Evolutionary conservation across 192 early-diverging fungal species (phyloP), one percentile per base, ranked within the genome.

Genomic region (Entomortierella lignicola): DNA sequence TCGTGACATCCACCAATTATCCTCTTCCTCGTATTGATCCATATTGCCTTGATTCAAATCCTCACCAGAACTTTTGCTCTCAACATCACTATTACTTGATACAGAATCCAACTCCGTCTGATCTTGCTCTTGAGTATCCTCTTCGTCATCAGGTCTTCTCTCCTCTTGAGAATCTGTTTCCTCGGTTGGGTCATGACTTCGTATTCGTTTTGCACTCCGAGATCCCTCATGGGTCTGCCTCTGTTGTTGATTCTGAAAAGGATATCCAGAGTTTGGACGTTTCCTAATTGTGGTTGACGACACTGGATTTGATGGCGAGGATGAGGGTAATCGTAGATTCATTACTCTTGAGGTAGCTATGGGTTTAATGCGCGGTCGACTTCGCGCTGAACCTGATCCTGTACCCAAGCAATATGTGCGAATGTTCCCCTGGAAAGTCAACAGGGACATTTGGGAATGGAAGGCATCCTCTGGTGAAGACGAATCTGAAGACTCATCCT

Each of bases 1-100:
- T 47, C 75, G 67, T 51, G 75, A 70, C 43, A 63, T 69, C 75
- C 75, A 79, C 67, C 68, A 79, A 27, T 70, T 58, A 1, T 69
- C 75, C 18, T 77, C 66, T 15, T 77, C 58, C 0, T 66, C 65
- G 21, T 44, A 39, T 47, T 47, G 44, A 47, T 54, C 52, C 26
- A 54, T 25, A 30, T 23, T 27, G 1, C 30, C 10, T 39, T 18
- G 51, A 13, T 6, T 4, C 7, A 15, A 13, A 5, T 34, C 8
- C 61, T 65, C 52, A 2, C 23, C 23, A 26, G 30, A n/a, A n/a
- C n/a, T n/a, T n/a, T n/a, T 52, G 26, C 0, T 42, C 20, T 66
- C 53, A 17, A 11, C 52, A 23, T 64, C 31, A n/a, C 17, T 41
- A 11, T 50, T 30, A 8, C 4, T 32, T 4, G 25, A 17, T n/a